Percentiles rank a stretch among this genome's conserved stretches.
These are phyloP conservation scores for Blastocystis sp. DNA, from an alignment of 352 stramenopile species.

Conservation along the genomic window DNA sequence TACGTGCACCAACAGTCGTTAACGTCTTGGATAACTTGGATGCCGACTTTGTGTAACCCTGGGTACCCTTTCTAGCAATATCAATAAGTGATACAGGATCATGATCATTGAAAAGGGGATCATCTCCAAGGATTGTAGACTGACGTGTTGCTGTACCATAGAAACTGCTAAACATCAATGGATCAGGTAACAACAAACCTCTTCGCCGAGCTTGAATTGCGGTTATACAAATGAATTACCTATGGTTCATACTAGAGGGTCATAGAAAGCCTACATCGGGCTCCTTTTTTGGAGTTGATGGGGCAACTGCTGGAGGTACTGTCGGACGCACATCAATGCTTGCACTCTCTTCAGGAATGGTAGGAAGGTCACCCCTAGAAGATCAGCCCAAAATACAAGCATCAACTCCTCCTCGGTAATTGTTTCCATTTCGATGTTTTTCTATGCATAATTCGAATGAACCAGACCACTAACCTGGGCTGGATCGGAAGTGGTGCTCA, in stretches of 20 bases:
- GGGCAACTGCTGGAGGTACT: neutral
- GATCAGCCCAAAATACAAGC: neutral
- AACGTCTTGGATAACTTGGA: conserved; percentile 1
- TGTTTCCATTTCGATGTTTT: conserved; percentile 34
- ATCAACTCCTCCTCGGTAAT: neutral
- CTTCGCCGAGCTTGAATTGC: neutral
- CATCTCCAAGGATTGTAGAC: conserved; percentile 48
- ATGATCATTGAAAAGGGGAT: conserved; percentile 55
- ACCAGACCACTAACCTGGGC: neutral
- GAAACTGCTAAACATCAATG: conserved; percentile 21
- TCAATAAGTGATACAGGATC: conserved; percentile 56
- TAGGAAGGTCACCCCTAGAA: conserved; percentile 4
- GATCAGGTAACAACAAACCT: neutral
- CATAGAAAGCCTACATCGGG: neutral
- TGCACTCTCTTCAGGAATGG: conserved; percentile 39
- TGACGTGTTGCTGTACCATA: conserved; percentile 11
- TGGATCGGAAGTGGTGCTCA: neutral
- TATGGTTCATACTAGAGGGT: neutral
- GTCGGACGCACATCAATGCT: conserved; percentile 16
- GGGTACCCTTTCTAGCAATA: conserved; percentile 6
- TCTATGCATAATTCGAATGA: neutral
- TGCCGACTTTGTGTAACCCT: neutral
- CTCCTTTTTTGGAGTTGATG: neutral
- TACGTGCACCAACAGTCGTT: neutral
- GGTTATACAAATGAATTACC: conserved; percentile 4